Base-by-base conservation (phyloP, 2,329 filamentous ascomycete species). In the Aureobasidium sp. region DNA sequence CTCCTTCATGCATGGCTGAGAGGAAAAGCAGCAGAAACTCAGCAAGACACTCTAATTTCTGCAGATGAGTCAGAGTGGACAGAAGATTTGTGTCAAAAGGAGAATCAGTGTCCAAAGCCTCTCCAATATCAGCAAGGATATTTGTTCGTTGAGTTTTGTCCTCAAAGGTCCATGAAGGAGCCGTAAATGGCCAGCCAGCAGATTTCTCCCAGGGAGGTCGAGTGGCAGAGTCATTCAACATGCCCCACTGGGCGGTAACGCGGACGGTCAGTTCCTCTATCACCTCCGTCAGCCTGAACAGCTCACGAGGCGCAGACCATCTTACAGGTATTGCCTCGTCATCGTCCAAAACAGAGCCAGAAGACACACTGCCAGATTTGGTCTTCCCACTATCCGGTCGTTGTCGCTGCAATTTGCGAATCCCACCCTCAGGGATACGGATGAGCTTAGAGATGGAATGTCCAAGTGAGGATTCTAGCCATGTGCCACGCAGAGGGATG, bases 401-500 rank as follows among this genome's bases (percentile, higher is more conserved):
- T 80, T 83, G 51, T 77, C 80, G 63, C 83, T 87, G 65, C 24
- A 91, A 79, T 63, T 89, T 89, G 5, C 94, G 88, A 5, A 92
- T 91, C 12, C 84, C 84, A 20, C 82, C 80, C 83, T 92, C 86
- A 0, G 94, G 92, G 5, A 97, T 85, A 20, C 87, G 85, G 55
- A 95, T 90, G 9, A 99, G 81, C 69, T 96, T 92, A 64, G 92
- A 88, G n/a, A 99, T 82, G 0, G 89, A 92, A 41, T 90, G 86
- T 0, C 90, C 90, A 53, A 97, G 89, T 68, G 87, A 89, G 0
- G 90, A 91, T 9, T 89, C 88, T 3, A 87, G 78, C 93, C 94
- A 99, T 1, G 76, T 78, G 0, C 84, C 94, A 27, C 84, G 86
- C 0, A 96, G 80, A 0, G 92, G 88, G 43, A 99, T 84, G 71